These are phyloP conservation scores for Suillus subaureus DNA, from an alignment of 768 basidiomycete species.

Conservation along the genomic window DNA sequence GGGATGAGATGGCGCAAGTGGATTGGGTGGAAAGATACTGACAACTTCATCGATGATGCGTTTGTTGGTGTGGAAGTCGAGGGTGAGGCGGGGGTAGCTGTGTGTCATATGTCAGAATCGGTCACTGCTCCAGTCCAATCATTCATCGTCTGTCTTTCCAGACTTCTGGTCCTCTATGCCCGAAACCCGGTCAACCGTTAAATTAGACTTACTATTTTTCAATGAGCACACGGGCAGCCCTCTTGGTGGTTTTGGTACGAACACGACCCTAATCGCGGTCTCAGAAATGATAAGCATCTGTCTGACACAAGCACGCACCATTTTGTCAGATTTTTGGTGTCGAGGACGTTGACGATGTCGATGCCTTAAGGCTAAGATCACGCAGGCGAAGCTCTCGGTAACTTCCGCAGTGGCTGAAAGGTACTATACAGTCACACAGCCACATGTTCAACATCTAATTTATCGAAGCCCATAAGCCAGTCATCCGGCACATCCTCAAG, in stretches of 20 bases:
- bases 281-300: conserved; percentile 15
- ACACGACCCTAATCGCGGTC: conserved; percentile 79
- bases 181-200: neutral
- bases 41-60: conserved; percentile 98
- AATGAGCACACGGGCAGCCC: conserved; percentile 97
- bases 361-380: conserved; percentile 9
- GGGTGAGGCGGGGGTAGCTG: conserved; percentile 97
- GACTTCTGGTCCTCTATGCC: neutral
- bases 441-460: conserved; percentile 8
- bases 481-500: conserved; percentile 21
- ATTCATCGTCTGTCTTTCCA: neutral
- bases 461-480: neutral
- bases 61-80: conserved; percentile 99
- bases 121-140: neutral
- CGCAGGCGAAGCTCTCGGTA: conserved; percentile 17
- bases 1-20: conserved; percentile 1
- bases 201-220: conserved; percentile 88
- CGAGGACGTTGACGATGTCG: conserved; percentile 27
- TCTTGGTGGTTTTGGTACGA: conserved; percentile 99
- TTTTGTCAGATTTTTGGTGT: conserved; percentile 38
- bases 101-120: conserved; percentile 1
- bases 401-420: conserved; percentile 33
- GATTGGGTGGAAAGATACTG: conserved; percentile 33
- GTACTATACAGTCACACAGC: conserved; percentile 37
- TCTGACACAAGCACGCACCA: conserved; percentile 42